Percentiles rank a stretch among this genome's conserved stretches.
Evolutionary conservation across 2,329 filamentous ascomycete genomes (phyloP).

Genomic region (Amauroascus niger): DNA sequence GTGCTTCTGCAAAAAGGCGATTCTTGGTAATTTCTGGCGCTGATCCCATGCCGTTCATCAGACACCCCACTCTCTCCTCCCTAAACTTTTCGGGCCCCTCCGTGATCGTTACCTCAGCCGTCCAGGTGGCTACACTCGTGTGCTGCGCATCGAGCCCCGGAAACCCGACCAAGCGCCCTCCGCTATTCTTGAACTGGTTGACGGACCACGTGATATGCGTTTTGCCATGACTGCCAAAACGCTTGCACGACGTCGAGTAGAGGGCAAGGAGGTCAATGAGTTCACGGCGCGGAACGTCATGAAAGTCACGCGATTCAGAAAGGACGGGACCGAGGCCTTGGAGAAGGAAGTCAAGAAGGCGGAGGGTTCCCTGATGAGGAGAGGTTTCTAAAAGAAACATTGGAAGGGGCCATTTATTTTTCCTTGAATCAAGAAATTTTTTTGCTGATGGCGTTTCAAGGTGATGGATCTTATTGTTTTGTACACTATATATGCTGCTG

Average conservation of each 20-base stretch:
- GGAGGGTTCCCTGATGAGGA: constrained; percentile 38
- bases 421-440: neutral
- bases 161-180: constrained; percentile 80
- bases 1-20: no score
- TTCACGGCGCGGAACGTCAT: constrained; percentile 67
- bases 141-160: constrained; percentile 81
- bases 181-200: constrained; percentile 88
- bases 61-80: constrained; percentile 45
- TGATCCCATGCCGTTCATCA: constrained; percentile 19
- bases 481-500: neutral
- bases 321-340: constrained; percentile 56
- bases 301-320: constrained; percentile 71
- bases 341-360: constrained; percentile 49
- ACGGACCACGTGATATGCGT: constrained; percentile 85
- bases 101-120: constrained; percentile 66
- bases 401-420: constrained; percentile 10
- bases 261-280: constrained; percentile 53
- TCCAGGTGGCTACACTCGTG: constrained; percentile 87
- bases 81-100: constrained; percentile 80
- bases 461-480: constrained; percentile 18
- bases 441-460: constrained; percentile 6
- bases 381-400: constrained; percentile 24
- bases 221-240: constrained; percentile 88
- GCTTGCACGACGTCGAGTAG: constrained; percentile 51
- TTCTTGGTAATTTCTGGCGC: no score